phyloP scores from a whole-genome alignment of 2,329 filamentous ascomycete genomes.

The Calycina herbarum region DNA sequence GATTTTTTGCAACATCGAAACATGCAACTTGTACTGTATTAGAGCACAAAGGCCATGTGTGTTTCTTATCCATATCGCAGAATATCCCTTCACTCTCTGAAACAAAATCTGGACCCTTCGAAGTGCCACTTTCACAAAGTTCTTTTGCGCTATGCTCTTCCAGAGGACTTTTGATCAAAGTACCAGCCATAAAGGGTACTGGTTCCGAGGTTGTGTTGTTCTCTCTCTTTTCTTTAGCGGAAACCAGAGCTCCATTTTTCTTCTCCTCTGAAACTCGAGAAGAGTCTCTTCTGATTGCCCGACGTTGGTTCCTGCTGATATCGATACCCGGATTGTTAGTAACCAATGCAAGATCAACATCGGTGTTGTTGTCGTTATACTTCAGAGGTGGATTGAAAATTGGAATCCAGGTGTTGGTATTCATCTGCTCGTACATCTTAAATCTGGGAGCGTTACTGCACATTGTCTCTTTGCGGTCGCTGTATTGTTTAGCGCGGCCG shows the following conservation, averaged over 20 bases:
- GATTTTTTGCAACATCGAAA: too few species aligned
- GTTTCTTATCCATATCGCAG: too few species aligned
- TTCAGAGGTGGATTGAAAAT: not conserved
- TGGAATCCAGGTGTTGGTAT: not conserved
- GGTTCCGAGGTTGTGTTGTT: constrained; percentile 1
- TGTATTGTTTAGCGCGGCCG: constrained; percentile 4
- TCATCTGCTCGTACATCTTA: constrained; percentile 2
- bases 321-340: constrained; percentile 2
- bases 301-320: constrained; percentile 1
- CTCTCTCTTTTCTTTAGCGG: not conserved
- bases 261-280: not conserved
- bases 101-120: constrained; percentile 38
- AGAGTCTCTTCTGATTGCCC: not conserved
- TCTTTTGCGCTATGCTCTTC: constrained; percentile 34
- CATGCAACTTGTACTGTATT: too few species aligned
- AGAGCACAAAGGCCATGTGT: too few species aligned
- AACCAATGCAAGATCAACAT: not conserved
- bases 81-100: constrained; percentile 18
- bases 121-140: constrained; percentile 35
- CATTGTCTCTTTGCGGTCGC: not conserved
- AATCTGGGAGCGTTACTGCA: constrained; percentile 3
- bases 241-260: not conserved
- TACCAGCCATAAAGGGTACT: constrained; percentile 1
- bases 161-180: not conserved
- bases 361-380: not conserved